Percentiles rank a stretch among this genome's conserved stretches.
These are phyloP conservation scores for Esteya vermicola DNA, from an alignment of 2,329 filamentous ascomycete species.

Conservation along the genomic window DNA sequence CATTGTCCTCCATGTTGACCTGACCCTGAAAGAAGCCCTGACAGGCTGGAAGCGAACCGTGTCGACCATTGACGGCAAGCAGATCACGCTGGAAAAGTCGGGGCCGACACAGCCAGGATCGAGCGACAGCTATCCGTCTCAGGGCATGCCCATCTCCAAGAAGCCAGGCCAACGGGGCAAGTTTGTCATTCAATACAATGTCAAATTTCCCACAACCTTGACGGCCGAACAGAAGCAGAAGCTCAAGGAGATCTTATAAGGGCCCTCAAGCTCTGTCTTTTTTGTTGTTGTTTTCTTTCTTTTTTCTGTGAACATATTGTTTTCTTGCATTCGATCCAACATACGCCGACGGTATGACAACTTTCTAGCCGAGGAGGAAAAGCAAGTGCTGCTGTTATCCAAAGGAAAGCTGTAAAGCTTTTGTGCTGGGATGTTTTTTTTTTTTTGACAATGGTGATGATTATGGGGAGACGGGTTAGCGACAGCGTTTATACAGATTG, in stretches of 20 bases:
- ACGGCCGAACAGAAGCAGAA: conserved; percentile 66
- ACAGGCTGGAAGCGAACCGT: conserved; percentile 91
- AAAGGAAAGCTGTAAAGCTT: too few relatives aligned
- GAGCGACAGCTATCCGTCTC: conserved; percentile 64
- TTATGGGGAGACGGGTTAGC: too few relatives aligned
- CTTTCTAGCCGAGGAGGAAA: too few relatives aligned
- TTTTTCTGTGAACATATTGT: neutral
- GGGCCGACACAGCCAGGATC: conserved; percentile 79
- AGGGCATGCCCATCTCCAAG: conserved; percentile 94
- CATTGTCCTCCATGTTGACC: conserved; percentile 60
- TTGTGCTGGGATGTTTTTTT: neutral
- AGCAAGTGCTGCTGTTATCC: too few relatives aligned
- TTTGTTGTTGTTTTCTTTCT: neutral
- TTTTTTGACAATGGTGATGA: neutral
- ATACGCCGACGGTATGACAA: conserved; percentile 1
- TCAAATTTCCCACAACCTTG: conserved; percentile 75
- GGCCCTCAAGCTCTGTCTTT: neutral
- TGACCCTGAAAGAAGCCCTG: conserved; percentile 84
- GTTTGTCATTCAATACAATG: conserved; percentile 79
- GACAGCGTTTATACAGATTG: too few relatives aligned
- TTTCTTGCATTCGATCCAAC: conserved; percentile 1
- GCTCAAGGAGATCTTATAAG: conserved; percentile 62
- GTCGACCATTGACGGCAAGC: conserved; percentile 82
- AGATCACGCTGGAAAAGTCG: conserved; percentile 61
- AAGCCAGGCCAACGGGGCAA: conserved; percentile 74